phyloP scores from a whole-genome alignment of 106 monocot species.

The Chionographis japonica region DNA sequence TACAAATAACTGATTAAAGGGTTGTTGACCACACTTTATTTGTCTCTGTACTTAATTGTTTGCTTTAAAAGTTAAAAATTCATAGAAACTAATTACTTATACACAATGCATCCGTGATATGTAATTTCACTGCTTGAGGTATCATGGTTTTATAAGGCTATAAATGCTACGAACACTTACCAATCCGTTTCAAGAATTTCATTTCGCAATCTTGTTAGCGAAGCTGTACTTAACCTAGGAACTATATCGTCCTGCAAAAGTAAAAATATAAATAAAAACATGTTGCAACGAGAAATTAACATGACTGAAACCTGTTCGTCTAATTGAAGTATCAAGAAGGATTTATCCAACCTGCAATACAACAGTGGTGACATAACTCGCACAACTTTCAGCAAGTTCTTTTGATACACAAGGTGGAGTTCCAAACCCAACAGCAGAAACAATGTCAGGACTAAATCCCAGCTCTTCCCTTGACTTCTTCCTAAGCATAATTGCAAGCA shows the following conservation, averaged over 20 bases:
- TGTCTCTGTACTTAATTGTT: background rate
- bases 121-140: no score
- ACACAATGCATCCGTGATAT: no score
- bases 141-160: background rate
- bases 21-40: no score
- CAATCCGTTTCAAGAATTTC: constrained; percentile 94
- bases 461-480: constrained; percentile 69
- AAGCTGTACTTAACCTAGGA: constrained; percentile 86
- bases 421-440: constrained; percentile 92
- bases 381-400: constrained; percentile 74
- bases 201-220: constrained; percentile 72
- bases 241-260: constrained; percentile 86
- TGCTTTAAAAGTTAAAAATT: background rate
- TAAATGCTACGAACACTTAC: constrained; percentile 25
- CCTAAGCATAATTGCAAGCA: constrained; percentile 88
- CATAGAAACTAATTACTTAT: no score
- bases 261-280: background rate
- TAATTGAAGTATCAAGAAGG: background rate
- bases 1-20: no score
- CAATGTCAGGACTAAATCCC: constrained; percentile 77
- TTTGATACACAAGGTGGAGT: constrained; percentile 90
- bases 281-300: background rate
- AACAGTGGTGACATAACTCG: constrained; percentile 81
- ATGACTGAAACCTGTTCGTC: background rate
- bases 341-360: constrained; percentile 64